Conservation (phyloP, 73 alveolate species). For the Tetrahymena malaccensis region DNA sequence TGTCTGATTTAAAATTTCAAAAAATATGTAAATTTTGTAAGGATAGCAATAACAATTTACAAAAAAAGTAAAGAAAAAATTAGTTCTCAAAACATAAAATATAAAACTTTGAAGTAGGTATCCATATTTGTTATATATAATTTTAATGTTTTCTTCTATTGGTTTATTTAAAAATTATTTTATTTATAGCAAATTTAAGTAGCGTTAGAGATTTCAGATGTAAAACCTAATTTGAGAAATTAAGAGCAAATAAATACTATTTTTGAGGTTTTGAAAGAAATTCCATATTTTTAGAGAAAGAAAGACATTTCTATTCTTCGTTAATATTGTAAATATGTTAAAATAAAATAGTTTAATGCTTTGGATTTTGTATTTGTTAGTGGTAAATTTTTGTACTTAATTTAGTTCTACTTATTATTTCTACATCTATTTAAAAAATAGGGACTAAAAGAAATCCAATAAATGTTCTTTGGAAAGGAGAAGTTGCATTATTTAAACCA, state of each 20-base stretch:
- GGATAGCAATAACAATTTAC: background rate
- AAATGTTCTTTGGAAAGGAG: background rate
- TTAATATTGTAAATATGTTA: background rate
- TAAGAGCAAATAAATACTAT: background rate
- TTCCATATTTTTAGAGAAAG: background rate
- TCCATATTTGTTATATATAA: too few species aligned
- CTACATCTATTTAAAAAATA: background rate
- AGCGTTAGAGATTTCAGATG: background rate
- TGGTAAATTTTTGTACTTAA: background rate
- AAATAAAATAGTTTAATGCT: background rate
- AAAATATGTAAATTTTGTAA: background rate
- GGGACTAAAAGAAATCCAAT: background rate
- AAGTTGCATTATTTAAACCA: background rate
- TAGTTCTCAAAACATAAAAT: background rate
- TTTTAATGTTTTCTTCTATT: too few species aligned
- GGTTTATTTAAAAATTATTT: background rate
- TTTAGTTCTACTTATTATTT: background rate
- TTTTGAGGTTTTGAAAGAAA: background rate
- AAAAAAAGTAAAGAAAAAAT: background rate
- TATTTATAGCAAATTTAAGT: background rate
- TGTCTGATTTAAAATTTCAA: too few species aligned
- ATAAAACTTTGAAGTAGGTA: background rate
- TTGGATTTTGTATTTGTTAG: background rate
- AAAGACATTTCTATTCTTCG: background rate
- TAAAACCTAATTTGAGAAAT: background rate